phyloP scores from a whole-genome alignment of 2,329 filamentous ascomycete genomes.

The Sarocladiaceae sp. region DNA sequence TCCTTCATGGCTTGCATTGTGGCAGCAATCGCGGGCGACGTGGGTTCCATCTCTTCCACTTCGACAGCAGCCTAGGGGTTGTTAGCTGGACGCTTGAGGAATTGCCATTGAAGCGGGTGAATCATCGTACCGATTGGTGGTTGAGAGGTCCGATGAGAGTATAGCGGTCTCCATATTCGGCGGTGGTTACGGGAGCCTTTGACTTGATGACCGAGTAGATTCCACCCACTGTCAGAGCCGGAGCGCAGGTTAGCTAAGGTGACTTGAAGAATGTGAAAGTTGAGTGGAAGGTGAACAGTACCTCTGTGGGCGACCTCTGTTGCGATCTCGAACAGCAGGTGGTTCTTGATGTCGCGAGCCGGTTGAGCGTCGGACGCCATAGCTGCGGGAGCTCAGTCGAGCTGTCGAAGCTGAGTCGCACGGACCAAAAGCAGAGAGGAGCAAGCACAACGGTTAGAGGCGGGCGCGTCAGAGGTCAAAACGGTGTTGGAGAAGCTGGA shows the following conservation, averaged over 20 bases:
- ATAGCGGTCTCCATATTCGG: conserved; percentile 97
- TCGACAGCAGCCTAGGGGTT: conserved; percentile 80
- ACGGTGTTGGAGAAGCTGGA: conserved; percentile 7
- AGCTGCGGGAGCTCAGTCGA: conserved; percentile 14
- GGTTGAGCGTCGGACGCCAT: conserved; percentile 43
- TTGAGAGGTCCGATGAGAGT: conserved; percentile 93
- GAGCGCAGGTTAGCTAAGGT: conserved; percentile 4
- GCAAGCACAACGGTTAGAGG: too few relatives aligned
- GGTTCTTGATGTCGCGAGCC: conserved; percentile 78
- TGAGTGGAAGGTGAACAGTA: conserved; percentile 34
- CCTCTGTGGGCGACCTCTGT: conserved; percentile 97
- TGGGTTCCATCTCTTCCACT: conserved; percentile 86
- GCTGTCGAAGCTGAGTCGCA: conserved; percentile 9
- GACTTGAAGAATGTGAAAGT: neutral
- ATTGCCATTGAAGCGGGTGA: neutral
- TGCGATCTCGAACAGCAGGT: conserved; percentile 92
- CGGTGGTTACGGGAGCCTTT: conserved; percentile 94
- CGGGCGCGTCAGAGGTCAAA: too few relatives aligned
- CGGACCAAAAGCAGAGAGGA: neutral
- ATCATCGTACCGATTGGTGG: conserved; percentile 72
- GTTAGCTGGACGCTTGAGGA: conserved; percentile 1
- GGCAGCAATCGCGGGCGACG: conserved; percentile 67
- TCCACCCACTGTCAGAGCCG: conserved; percentile 72
- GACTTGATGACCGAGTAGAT: conserved; percentile 99
- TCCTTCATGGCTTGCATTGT: conserved; percentile 93